Percentiles rank a stretch among this genome's conserved stretches.
Conservation (phyloP, 2,329 filamentous ascomycete genomes). For the Ascochyta pisi region DNA sequence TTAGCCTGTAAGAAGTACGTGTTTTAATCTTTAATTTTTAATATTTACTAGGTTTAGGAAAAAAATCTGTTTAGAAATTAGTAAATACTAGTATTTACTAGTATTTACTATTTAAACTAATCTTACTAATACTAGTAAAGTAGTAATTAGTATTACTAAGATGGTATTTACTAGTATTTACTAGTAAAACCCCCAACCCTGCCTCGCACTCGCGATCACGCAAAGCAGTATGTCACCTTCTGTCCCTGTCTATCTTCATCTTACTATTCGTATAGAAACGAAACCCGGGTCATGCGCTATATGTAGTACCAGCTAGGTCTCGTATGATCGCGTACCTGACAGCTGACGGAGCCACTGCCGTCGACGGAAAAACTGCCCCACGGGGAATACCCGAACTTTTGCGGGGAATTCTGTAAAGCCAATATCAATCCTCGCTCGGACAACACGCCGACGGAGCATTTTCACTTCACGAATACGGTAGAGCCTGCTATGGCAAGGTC, state of each 20-base stretch:
- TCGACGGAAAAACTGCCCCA: background rate
- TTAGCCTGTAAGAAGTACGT: too few relatives aligned
- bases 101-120: too few relatives aligned
- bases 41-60: too few relatives aligned
- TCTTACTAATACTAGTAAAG: too few relatives aligned
- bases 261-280: background rate
- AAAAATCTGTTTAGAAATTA: too few relatives aligned
- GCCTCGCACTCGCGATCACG: background rate
- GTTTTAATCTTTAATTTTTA: too few relatives aligned
- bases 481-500: slow-evolving; percentile 5
- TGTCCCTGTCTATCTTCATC: background rate
- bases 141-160: too few relatives aligned
- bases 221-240: background rate
- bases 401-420: slow-evolving; percentile 16
- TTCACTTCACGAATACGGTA: background rate
- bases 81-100: too few relatives aligned
- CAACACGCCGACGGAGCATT: slow-evolving; percentile 2
- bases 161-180: too few relatives aligned
- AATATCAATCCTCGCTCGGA: slow-evolving; percentile 17
- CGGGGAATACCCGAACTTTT: slow-evolving; percentile 8
- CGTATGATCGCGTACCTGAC: background rate
- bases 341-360: background rate
- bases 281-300: background rate
- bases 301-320: background rate
- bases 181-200: too few relatives aligned